Evolutionary conservation across 805 yeast genomes (phyloP).

Genomic region (Danielozyma ontarioensis): DNA sequence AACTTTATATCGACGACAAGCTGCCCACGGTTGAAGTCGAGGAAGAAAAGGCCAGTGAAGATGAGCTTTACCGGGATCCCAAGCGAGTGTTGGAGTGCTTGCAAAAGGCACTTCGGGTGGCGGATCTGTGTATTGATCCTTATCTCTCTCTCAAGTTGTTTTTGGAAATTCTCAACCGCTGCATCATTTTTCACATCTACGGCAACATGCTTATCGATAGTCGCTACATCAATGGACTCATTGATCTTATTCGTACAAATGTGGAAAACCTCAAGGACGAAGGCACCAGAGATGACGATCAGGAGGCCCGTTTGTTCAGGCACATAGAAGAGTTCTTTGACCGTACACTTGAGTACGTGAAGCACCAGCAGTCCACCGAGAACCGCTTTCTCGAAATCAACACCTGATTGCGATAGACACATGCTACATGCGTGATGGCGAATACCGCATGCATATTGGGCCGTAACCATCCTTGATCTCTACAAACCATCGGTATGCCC

Average conservation of each 20-base stretch:
- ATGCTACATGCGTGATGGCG: too few species aligned
- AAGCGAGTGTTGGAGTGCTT: slow-evolving; percentile 87
- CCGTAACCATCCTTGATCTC: too few species aligned
- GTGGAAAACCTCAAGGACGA: slow-evolving; percentile 40
- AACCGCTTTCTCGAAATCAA: slow-evolving; percentile 62
- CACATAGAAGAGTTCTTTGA: slow-evolving; percentile 43
- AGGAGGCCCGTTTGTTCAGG: slow-evolving; percentile 23
- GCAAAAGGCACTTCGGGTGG: slow-evolving; percentile 81
- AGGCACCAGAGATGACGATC: slow-evolving; percentile 14
- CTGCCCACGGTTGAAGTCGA: slow-evolving; percentile 21
- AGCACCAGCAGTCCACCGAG: slow-evolving; percentile 63
- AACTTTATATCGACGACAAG: slow-evolving; percentile 30
- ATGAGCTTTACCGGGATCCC: slow-evolving; percentile 32
- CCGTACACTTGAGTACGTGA: slow-evolving; percentile 68
- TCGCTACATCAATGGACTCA: slow-evolving; percentile 77
- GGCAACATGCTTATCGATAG: slow-evolving; percentile 68
- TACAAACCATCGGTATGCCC: too few species aligned
- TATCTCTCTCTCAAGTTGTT: slow-evolving; percentile 72
- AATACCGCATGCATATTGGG: too few species aligned
- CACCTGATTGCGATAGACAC: too few species aligned
- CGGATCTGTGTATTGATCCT: slow-evolving; percentile 89
- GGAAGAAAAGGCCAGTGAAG: slow-evolving; percentile 6
- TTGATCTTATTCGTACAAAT: slow-evolving; percentile 72
- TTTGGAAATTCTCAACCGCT: slow-evolving; percentile 83
- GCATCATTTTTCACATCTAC: slow-evolving; percentile 78